Evolutionary conservation across 495 filamentous ascomycete species (phyloP).

Genomic region (Jackrogersella minutella): DNA sequence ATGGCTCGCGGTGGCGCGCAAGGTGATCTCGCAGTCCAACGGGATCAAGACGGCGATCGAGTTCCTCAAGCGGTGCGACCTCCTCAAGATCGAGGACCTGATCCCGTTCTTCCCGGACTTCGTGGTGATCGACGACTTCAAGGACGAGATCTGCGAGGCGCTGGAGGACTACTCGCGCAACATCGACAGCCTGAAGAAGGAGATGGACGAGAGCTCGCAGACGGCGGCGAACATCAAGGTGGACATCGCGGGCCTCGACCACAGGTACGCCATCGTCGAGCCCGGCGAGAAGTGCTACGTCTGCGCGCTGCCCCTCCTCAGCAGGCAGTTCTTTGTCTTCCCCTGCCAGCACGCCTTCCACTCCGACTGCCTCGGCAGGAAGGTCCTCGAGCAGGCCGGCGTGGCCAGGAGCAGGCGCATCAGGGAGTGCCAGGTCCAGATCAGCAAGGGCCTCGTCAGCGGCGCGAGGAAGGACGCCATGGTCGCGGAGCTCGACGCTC

Average conservation of each 20-base stretch:
- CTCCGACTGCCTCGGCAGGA: slow-evolving; percentile 85
- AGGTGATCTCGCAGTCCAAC: slow-evolving; percentile 83
- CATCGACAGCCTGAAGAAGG: slow-evolving; percentile 87
- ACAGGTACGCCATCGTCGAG: slow-evolving; percentile 94
- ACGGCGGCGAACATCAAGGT: slow-evolving; percentile 88
- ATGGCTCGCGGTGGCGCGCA: slow-evolving; percentile 92
- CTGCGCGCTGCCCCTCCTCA: slow-evolving; percentile 84
- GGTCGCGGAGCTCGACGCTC: slow-evolving; percentile 84
- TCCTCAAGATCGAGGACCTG: slow-evolving; percentile 93
- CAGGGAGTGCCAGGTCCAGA: slow-evolving; percentile 79
- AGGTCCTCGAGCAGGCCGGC: slow-evolving; percentile 78
- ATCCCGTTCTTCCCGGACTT: slow-evolving; percentile 99
- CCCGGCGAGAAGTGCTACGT: slow-evolving; percentile 93
- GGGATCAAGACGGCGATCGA: slow-evolving; percentile 96
- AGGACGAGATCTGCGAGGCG: slow-evolving; percentile 94
- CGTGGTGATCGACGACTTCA: slow-evolving; percentile 98
- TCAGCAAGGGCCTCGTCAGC: slow-evolving; percentile 73
- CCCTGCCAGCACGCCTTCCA: slow-evolving; percentile 98
- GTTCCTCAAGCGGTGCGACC: slow-evolving; percentile 88
- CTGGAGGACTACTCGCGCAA: slow-evolving; percentile 89
- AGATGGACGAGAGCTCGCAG: slow-evolving; percentile 92
- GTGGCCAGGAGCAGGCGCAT: slow-evolving; percentile 81
- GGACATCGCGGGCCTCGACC: slow-evolving; percentile 83
- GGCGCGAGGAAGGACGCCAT: slow-evolving; percentile 77
- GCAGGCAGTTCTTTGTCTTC: slow-evolving; percentile 95